phyloP scores from a whole-genome alignment of 169 alveolate genomes.

The Plasmodium coatneyi region DNA sequence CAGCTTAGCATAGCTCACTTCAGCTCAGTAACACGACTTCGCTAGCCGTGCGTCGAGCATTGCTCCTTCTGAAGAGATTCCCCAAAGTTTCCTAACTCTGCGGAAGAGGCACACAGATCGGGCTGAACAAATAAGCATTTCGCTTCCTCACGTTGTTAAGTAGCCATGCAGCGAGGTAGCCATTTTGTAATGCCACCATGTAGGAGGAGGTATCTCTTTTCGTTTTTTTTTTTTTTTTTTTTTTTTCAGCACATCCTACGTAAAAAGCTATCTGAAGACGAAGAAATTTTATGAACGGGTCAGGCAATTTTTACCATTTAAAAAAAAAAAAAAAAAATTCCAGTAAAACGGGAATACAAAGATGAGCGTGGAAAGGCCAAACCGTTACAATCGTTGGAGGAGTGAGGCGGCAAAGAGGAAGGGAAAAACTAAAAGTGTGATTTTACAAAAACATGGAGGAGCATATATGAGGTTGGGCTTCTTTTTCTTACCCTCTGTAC shows the following conservation, averaged over 20 bases:
- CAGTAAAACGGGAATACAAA: background rate
- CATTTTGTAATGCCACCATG: background rate
- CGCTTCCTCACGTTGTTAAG: background rate
- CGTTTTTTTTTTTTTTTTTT: background rate
- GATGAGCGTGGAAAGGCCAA: background rate
- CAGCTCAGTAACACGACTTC: background rate
- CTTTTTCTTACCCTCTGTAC: background rate
- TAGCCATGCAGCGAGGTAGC: background rate
- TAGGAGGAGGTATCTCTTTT: background rate
- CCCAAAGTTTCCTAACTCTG: background rate
- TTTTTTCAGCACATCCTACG: background rate
- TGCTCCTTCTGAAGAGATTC: background rate
- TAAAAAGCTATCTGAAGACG: too few relatives aligned
- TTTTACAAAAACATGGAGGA: background rate
- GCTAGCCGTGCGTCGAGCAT: background rate
- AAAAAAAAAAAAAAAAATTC: background rate
- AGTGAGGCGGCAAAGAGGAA: background rate
- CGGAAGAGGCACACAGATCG: background rate
- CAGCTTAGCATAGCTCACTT: background rate
- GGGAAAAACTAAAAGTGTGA: background rate
- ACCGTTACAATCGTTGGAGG: background rate
- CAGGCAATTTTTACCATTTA: background rate
- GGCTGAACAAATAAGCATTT: background rate
- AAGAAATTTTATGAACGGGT: background rate
- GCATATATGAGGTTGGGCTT: background rate